Percentiles rank a stretch among this genome's conserved stretches.
These are phyloP conservation scores for Fonsecaea pedrosoi DNA, from an alignment of 2,329 filamentous ascomycete species.

Conservation along the genomic window DNA sequence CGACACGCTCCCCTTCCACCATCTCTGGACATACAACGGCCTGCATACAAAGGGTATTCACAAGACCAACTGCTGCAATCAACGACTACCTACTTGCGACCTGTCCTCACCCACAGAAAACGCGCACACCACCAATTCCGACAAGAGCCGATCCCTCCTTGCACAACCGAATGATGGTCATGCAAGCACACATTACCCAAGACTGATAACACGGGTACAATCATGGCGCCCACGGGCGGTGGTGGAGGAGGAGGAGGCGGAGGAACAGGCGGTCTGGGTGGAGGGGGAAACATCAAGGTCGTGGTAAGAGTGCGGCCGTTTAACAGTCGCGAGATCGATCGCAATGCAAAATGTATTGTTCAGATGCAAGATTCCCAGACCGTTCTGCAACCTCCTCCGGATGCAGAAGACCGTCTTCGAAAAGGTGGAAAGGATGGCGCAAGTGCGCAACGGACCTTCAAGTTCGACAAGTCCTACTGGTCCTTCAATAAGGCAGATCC, in stretches of 20 bases:
- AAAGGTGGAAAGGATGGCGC: slow-evolving; percentile 50
- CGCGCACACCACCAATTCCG: background rate
- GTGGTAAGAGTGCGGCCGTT: slow-evolving; percentile 96
- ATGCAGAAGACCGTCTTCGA: slow-evolving; percentile 60
- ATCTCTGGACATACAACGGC: background rate
- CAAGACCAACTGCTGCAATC: background rate
- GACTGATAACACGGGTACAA: slow-evolving; percentile 29
- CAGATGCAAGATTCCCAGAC: slow-evolving; percentile 96
- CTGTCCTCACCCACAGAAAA: background rate
- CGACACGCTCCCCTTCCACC: slow-evolving; percentile 23
- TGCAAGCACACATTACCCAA: slow-evolving; percentile 1
- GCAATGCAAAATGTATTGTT: slow-evolving; percentile 93
- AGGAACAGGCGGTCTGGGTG: slow-evolving; percentile 45
- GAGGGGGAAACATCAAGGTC: slow-evolving; percentile 98
- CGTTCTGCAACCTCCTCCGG: slow-evolving; percentile 75
- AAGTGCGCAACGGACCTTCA: slow-evolving; percentile 83
- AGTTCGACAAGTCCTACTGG: slow-evolving; percentile 98
- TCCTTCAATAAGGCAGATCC: slow-evolving; percentile 84
- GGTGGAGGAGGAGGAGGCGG: slow-evolving; percentile 26
- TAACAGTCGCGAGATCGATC: slow-evolving; percentile 92
- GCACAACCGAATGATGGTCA: slow-evolving; percentile 26
- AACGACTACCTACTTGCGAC: background rate
- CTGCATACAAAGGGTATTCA: background rate
- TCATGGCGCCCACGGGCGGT: slow-evolving; percentile 65
- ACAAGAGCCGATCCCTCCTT: slow-evolving; percentile 3